Evolutionary conservation across 2,329 filamentous ascomycete species (phyloP).

Genomic region (Colletotrichum somersetense): DNA sequence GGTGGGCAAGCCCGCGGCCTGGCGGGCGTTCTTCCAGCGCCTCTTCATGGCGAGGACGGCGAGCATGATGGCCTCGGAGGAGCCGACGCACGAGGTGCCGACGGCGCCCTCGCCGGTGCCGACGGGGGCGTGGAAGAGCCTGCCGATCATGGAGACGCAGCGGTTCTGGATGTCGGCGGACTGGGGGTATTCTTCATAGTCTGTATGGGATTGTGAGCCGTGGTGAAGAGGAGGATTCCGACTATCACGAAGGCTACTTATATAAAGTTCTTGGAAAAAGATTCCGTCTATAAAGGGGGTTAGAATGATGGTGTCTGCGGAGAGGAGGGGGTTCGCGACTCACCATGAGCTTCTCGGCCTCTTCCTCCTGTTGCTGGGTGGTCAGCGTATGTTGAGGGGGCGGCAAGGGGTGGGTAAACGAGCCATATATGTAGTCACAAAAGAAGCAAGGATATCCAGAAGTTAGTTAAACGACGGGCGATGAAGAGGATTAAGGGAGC

Average conservation of each 20-base stretch:
- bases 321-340: not conserved
- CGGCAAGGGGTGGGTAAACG: slow-evolving; percentile 42
- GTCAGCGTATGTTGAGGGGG: slow-evolving; percentile 29
- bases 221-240: too few relatives aligned
- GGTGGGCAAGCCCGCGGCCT: slow-evolving; percentile 83
- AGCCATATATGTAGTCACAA: slow-evolving; percentile 97
- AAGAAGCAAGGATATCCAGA: too few relatives aligned
- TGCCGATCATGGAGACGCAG: slow-evolving; percentile 90
- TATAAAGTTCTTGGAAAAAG: slow-evolving; percentile 93
- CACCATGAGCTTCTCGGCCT: slow-evolving; percentile 93
- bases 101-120: slow-evolving; percentile 72
- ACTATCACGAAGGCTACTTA: too few relatives aligned
- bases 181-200: slow-evolving; percentile 87
- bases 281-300: slow-evolving; percentile 63
- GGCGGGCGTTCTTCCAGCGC: slow-evolving; percentile 89
- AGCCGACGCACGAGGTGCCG: slow-evolving; percentile 90
- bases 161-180: slow-evolving; percentile 91
- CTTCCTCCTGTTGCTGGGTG: slow-evolving; percentile 75
- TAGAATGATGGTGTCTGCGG: not conserved
- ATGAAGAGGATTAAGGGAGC: slow-evolving; percentile 40
- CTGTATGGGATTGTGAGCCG: slow-evolving; percentile 46
- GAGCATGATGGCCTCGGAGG: slow-evolving; percentile 89
- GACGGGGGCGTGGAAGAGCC: slow-evolving; percentile 84
- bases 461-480: not conserved
- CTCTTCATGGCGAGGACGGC: slow-evolving; percentile 93